Evolutionary conservation across 331 rosid genomes (phyloP).

Genomic region (Malus hybrid): DNA sequence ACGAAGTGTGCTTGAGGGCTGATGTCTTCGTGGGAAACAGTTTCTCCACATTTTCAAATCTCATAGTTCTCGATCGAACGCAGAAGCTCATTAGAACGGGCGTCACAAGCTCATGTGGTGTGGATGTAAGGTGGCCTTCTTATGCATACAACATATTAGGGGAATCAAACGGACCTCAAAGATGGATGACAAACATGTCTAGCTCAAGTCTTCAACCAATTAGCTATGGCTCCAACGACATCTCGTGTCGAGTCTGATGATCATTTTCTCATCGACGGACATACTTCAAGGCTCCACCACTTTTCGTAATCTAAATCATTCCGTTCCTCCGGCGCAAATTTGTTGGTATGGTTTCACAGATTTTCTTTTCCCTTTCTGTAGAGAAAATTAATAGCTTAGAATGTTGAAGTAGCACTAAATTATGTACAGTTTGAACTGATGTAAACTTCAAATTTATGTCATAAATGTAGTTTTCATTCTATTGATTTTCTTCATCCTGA

Average conservation of each 20-base stretch:
- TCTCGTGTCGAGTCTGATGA: constrained; percentile 34
- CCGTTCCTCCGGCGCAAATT: not conserved
- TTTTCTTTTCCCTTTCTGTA: not conserved
- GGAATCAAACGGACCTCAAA: constrained; percentile 49
- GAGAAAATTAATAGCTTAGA: not conserved
- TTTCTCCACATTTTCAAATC: constrained; percentile 89
- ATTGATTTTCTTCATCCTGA: not conserved
- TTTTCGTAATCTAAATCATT: not conserved
- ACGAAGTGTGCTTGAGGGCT: constrained; percentile 73
- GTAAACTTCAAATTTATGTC: not conserved
- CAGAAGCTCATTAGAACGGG: constrained; percentile 52
- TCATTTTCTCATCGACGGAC: not conserved
- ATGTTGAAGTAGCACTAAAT: not conserved
- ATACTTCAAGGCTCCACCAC: not conserved
- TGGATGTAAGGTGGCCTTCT: constrained; percentile 64
- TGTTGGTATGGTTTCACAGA: not conserved
- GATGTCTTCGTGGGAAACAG: constrained; percentile 87
- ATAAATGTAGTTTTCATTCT: not conserved
- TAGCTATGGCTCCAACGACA: constrained; percentile 67
- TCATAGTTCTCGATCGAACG: constrained; percentile 76
- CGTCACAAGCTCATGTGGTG: constrained; percentile 28
- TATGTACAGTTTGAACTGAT: not conserved
- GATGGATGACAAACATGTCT: constrained; percentile 72
- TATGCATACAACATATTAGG: constrained; percentile 71
- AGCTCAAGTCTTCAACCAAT: constrained; percentile 58